Evolutionary conservation across 805 yeast genomes (phyloP).

Genomic region (Wickerhamiella vanderwaltii): DNA sequence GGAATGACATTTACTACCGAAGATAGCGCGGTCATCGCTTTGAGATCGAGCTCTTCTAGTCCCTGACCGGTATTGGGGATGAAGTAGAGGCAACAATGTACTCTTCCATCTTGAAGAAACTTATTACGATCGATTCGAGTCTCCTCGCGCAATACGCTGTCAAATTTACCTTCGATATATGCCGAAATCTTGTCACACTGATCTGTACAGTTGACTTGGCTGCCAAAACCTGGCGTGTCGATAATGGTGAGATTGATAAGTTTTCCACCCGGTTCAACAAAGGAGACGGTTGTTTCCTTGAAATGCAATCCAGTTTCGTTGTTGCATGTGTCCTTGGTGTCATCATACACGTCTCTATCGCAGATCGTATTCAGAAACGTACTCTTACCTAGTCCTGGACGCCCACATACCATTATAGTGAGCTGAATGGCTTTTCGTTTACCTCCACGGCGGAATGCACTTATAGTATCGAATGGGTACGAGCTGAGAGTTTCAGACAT

Average conservation of each 20-base stretch:
- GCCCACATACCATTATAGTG: slow-evolving; percentile 59
- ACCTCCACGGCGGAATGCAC: slow-evolving; percentile 2
- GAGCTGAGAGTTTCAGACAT: not conserved
- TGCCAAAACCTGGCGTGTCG: slow-evolving; percentile 71
- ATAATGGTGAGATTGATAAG: slow-evolving; percentile 45
- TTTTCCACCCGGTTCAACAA: slow-evolving; percentile 46
- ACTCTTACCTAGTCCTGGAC: slow-evolving; percentile 62
- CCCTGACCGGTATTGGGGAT: slow-evolving; percentile 44
- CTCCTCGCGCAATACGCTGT: slow-evolving; percentile 64
- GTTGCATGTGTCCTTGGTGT: not conserved
- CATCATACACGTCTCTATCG: slow-evolving; percentile 23
- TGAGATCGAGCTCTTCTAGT: slow-evolving; percentile 56
- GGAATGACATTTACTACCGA: slow-evolving; percentile 74
- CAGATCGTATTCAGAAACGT: slow-evolving; percentile 63
- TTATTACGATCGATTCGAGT: slow-evolving; percentile 80
- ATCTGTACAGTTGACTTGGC: slow-evolving; percentile 48
- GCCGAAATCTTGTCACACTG: slow-evolving; percentile 36
- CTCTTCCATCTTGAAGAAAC: slow-evolving; percentile 58
- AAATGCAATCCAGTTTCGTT: not conserved
- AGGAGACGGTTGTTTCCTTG: slow-evolving; percentile 24
- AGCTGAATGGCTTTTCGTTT: slow-evolving; percentile 25
- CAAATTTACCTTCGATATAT: slow-evolving; percentile 59
- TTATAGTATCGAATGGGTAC: slow-evolving; percentile 5
- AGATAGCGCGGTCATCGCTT: slow-evolving; percentile 55
- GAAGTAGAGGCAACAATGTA: slow-evolving; percentile 72